Evolutionary conservation across 805 yeast species (phyloP).

Genomic region (Saccharomycopsis guyanensis): DNA sequence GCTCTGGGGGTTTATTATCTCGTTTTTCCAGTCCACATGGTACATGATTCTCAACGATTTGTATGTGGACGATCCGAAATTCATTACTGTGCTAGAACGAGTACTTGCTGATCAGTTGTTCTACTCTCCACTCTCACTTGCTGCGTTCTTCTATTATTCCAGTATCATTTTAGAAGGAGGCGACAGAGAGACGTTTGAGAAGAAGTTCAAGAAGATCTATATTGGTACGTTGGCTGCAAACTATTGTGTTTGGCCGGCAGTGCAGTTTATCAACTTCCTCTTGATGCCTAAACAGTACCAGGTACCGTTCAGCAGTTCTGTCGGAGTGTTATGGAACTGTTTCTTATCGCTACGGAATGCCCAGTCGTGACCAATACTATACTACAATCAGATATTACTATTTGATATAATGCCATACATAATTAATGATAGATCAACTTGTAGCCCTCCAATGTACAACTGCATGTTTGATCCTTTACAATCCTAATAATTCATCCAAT

Average conservation of each 20-base stretch:
- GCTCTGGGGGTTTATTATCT: slow-evolving; percentile 79
- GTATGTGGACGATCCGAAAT: slow-evolving; percentile 74
- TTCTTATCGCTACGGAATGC: slow-evolving; percentile 78
- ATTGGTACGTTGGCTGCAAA: slow-evolving; percentile 60
- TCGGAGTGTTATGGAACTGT: slow-evolving; percentile 93
- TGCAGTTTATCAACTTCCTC: slow-evolving; percentile 67
- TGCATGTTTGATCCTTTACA: slow-evolving; percentile 4
- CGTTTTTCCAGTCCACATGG: slow-evolving; percentile 86
- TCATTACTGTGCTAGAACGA: slow-evolving; percentile 76
- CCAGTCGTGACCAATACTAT: slow-evolving; percentile 24
- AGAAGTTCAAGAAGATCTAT: slow-evolving; percentile 59
- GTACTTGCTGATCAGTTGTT: slow-evolving; percentile 85
- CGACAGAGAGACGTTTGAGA: slow-evolving; percentile 50
- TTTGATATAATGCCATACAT: no score
- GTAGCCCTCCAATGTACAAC: not conserved
- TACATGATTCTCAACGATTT: slow-evolving; percentile 70
- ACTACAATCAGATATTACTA: not conserved
- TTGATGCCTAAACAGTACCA: slow-evolving; percentile 66
- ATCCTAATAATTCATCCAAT: slow-evolving; percentile 23
- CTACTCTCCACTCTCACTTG: slow-evolving; percentile 80
- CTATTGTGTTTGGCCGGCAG: slow-evolving; percentile 75
- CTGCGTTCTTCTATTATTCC: slow-evolving; percentile 76
- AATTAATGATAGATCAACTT: not conserved
- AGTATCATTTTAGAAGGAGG: slow-evolving; percentile 76
- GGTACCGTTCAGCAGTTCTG: slow-evolving; percentile 82